Conservation (phyloP, 495 filamentous ascomycete species). For the Talaromyces proteolyticus region DNA sequence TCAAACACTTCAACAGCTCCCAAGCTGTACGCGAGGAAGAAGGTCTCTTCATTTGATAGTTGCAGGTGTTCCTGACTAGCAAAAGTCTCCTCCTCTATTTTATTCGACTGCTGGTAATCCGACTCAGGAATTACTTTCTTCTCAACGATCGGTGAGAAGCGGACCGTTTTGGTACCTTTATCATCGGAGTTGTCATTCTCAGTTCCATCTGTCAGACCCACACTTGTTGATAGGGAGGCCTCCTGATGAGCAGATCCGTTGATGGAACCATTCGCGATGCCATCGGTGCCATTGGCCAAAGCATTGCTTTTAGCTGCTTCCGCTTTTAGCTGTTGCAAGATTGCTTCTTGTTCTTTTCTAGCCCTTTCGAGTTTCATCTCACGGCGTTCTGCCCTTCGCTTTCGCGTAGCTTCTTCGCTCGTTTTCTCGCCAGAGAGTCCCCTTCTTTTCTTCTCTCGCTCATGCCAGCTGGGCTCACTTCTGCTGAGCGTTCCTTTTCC, state of each 20-base stretch:
- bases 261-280: background rate
- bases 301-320: conserved; percentile 45
- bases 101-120: background rate
- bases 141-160: conserved; percentile 56
- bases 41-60: conserved; percentile 81
- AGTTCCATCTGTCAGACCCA: background rate
- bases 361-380: conserved; percentile 86
- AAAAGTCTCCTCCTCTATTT: conserved; percentile 14
- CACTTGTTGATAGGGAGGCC: background rate
- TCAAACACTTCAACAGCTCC: conserved; percentile 68
- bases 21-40: conserved; percentile 81
- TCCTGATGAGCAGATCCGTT: background rate
- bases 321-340: conserved; percentile 62
- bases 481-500: conserved; percentile 89
- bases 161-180: conserved; percentile 41
- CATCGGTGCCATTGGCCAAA: background rate
- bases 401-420: conserved; percentile 72
- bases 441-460: conserved; percentile 66
- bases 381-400: conserved; percentile 71
- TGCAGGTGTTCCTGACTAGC: conserved; percentile 87
- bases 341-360: conserved; percentile 70
- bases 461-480: conserved; percentile 90
- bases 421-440: conserved; percentile 57
- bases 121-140: conserved; percentile 11
- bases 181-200: background rate